phyloP scores from a whole-genome alignment of 805 yeast genomes.

The Lachancea waltii region DNA sequence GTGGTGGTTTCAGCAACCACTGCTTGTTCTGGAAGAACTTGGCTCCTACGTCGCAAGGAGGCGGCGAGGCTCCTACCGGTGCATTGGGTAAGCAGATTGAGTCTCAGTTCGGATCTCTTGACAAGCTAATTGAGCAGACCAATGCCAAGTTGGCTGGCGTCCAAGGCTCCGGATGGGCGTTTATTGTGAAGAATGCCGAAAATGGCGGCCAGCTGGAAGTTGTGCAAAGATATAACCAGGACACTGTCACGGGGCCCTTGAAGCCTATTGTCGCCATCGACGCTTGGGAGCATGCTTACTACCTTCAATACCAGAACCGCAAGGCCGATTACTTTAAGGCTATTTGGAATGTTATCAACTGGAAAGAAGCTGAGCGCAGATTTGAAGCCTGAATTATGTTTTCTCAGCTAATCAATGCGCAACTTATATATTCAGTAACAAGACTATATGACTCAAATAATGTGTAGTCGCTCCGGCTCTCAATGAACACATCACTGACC shows the following conservation, averaged over 20 bases:
- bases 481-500: no score
- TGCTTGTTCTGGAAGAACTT: slow-evolving; percentile 81
- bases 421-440: no score
- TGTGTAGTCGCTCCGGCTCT: no score
- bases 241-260: slow-evolving; percentile 65
- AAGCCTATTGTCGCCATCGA: slow-evolving; percentile 82
- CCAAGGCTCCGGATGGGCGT: slow-evolving; percentile 96
- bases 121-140: slow-evolving; percentile 54
- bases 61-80: slow-evolving; percentile 58
- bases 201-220: slow-evolving; percentile 66
- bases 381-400: slow-evolving; percentile 42
- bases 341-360: slow-evolving; percentile 89
- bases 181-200: slow-evolving; percentile 73
- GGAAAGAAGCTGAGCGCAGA: slow-evolving; percentile 84
- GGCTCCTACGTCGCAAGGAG: slow-evolving; percentile 68
- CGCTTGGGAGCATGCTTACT: slow-evolving; percentile 97
- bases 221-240: slow-evolving; percentile 80
- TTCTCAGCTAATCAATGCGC: no score
- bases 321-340: slow-evolving; percentile 90
- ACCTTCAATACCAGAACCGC: slow-evolving; percentile 86
- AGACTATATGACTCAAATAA: neutral
- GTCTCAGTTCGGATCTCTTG: slow-evolving; percentile 66
- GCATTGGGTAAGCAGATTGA: slow-evolving; percentile 52
- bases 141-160: slow-evolving; percentile 75
- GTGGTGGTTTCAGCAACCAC: slow-evolving; percentile 89